Evolutionary conservation across 805 yeast genomes (phyloP).

Genomic region (Candida nitratophila): DNA sequence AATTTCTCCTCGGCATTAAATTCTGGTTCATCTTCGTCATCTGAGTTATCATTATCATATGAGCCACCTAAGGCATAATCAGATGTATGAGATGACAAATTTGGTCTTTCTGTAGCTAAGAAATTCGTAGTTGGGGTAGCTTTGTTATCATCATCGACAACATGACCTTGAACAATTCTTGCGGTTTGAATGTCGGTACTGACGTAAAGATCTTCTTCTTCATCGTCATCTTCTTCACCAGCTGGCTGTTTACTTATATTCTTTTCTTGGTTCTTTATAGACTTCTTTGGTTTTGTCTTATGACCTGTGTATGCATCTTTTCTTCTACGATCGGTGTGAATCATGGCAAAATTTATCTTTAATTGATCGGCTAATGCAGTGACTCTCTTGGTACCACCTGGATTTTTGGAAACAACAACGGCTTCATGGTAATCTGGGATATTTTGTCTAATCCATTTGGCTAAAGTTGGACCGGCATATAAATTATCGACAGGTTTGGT

Average conservation of each 20-base stretch:
- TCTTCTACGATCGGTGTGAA: slow-evolving; percentile 95
- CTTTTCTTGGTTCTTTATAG: slow-evolving; percentile 13
- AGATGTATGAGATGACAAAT: background rate
- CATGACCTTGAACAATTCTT: slow-evolving; percentile 93
- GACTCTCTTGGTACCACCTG: slow-evolving; percentile 98
- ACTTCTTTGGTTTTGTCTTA: slow-evolving; percentile 43
- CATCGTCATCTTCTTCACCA: slow-evolving; percentile 42
- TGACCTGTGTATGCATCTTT: slow-evolving; percentile 47
- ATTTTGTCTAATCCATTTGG: slow-evolving; percentile 91
- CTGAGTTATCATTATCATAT: slow-evolving; percentile 77
- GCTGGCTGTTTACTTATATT: slow-evolving; percentile 3
- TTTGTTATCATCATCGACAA: slow-evolving; percentile 67
- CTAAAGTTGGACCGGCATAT: slow-evolving; percentile 94
- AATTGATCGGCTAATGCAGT: slow-evolving; percentile 96
- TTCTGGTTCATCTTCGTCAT: slow-evolving; percentile 76
- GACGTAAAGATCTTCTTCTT: slow-evolving; percentile 60
- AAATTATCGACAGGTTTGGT: slow-evolving; percentile 95
- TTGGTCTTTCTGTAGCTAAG: slow-evolving; percentile 10
- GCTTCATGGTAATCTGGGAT: slow-evolving; percentile 80
- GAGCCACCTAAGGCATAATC: slow-evolving; percentile 70
- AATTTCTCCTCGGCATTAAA: slow-evolving; percentile 66
- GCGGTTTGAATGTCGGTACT: slow-evolving; percentile 89
- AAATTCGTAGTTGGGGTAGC: slow-evolving; percentile 3
- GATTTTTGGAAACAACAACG: slow-evolving; percentile 97
- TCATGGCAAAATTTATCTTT: slow-evolving; percentile 96